Base-by-base conservation (phyloP, 495 filamentous ascomycete genomes). In the Penicillium dipodomyicola region DNA sequence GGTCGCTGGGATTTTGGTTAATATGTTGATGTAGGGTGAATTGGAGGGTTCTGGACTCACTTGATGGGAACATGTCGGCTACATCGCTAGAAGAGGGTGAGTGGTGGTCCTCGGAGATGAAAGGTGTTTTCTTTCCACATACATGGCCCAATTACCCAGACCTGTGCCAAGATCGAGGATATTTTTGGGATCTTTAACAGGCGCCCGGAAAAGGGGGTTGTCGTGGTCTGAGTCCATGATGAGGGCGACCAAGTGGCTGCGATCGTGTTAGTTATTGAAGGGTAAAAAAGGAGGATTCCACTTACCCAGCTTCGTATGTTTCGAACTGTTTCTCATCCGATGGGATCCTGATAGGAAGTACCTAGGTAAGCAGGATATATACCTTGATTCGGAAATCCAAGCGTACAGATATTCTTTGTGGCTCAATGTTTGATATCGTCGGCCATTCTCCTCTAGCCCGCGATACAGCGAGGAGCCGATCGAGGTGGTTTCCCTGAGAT, bases 101-200 rank as follows among this genome's bases (percentile, higher is more conserved):
- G 50, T 41, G 37, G 37, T 20, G 25, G 11, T 23, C n/a, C 1
- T 4, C n/a, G 15, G 30, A 9, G 6, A 43, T 12, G 4, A 27
- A 11, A 2, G 20, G 30, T 17, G 41, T 2, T 12, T 53, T 5
- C 6, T 12, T 50, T 10, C 5, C 8, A 40, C 66, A 25, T 67
- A 69, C 62, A 67, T 71, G 39, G 67, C 64, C 66, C 69, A 69
- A 9, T 51, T 49, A 23, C 67, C 67, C 32, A 62, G 56, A 4
- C 66, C 64, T 7, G 66, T 68, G 23, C 66, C 66, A 25, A 68
- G 63, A 30, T 68, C 66, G 12, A 68, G 61, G 12, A 68, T 62
- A 22, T 68, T 46, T 37, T 50, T 61, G 1, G 61, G 45, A 1
- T 53, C 29, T 6, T 46, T 17, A 6, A 61, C 46, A 2, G 62